These are phyloP conservation scores for Ustilago sp. DNA, from an alignment of 1,284 basidiomycete species.

Conservation along the genomic window DNA sequence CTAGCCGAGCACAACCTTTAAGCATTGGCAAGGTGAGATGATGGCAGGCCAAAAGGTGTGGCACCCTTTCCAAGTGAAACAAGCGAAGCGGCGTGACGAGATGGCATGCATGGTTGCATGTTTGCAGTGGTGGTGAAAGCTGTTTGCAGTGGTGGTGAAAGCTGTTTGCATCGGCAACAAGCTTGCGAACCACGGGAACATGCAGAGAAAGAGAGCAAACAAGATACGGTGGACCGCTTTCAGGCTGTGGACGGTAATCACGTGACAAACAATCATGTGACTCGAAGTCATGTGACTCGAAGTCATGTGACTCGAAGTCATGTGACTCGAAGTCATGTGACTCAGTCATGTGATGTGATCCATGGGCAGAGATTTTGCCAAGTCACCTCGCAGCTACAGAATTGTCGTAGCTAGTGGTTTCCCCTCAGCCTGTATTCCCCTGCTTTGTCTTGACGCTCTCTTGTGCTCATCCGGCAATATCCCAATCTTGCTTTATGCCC, in stretches of 20 bases:
- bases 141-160: constrained; percentile 6
- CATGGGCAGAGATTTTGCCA: too few relatives aligned
- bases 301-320: neutral
- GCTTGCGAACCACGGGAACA: constrained; percentile 12
- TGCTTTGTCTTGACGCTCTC: too few relatives aligned
- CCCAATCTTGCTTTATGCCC: too few relatives aligned
- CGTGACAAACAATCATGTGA: neutral
- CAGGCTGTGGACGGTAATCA: neutral
- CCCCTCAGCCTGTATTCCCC: too few relatives aligned
- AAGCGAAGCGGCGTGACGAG: constrained; percentile 8
- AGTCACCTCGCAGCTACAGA: too few relatives aligned
- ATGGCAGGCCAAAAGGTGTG: neutral
- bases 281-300: too few relatives aligned
- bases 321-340: neutral
- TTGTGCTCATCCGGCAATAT: too few relatives aligned
- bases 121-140: neutral
- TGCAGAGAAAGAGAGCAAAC: constrained; percentile 2
- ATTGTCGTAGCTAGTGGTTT: too few relatives aligned
- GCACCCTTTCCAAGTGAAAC: constrained; percentile 2
- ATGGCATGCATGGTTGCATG: constrained; percentile 3
- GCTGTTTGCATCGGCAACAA: constrained; percentile 10
- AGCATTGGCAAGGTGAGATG: neutral
- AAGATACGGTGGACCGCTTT: neutral
- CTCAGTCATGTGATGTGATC: too few relatives aligned
- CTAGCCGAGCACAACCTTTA: neutral